phyloP scores from a whole-genome alignment of 345 rosid genomes.

The Noccaea bulbosa region DNA sequence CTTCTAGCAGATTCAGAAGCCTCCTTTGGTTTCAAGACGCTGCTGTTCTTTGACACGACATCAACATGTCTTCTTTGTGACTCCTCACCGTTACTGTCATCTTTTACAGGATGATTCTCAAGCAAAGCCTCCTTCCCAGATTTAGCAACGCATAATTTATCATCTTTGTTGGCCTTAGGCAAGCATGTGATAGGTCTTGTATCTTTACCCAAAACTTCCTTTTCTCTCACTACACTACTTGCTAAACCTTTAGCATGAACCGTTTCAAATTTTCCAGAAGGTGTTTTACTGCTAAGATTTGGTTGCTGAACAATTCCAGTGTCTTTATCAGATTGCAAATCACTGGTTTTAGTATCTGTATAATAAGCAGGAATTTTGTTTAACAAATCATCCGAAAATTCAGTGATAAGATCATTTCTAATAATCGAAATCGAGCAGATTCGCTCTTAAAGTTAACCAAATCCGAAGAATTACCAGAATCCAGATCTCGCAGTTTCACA shows the following conservation, averaged over 20 bases:
- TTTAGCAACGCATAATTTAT: constrained; percentile 16
- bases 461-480: constrained; percentile 29
- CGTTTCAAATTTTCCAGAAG: constrained; percentile 5
- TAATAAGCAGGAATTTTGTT: background rate
- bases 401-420: constrained; percentile 15
- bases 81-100: constrained; percentile 30
- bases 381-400: constrained; percentile 15
- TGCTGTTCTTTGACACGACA: constrained; percentile 49
- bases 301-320: constrained; percentile 22
- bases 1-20: constrained; percentile 68
- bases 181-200: constrained; percentile 4
- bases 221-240: constrained; percentile 21
- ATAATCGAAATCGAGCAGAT: constrained; percentile 1
- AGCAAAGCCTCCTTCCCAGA: constrained; percentile 36
- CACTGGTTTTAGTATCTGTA: constrained; percentile 28
- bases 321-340: constrained; percentile 24
- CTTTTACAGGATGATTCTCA: constrained; percentile 26
- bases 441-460: background rate
- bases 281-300: constrained; percentile 20
- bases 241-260: constrained; percentile 32
- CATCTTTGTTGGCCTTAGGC: constrained; percentile 19
- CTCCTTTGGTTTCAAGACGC: constrained; percentile 47
- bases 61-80: constrained; percentile 47
- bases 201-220: constrained; percentile 24
- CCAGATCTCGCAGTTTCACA: constrained; percentile 37